Conservation (phyloP, 805 yeast genomes). For the Spathaspora boniae region DNA sequence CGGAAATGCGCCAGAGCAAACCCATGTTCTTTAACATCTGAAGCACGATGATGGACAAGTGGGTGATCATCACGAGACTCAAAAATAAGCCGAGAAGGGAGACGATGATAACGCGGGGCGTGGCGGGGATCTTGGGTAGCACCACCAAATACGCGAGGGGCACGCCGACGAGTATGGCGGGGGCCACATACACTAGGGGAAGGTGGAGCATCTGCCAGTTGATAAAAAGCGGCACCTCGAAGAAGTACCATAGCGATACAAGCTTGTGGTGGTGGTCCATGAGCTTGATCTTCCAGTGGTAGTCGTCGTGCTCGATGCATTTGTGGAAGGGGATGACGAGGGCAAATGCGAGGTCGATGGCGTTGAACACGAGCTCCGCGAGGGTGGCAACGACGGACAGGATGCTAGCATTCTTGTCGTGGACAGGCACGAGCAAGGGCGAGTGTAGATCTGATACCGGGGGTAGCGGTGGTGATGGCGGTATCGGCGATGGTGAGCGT, state of each 20-base stretch:
- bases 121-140: neutral
- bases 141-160: too few relatives aligned
- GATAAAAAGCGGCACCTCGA: constrained; percentile 17
- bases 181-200: constrained; percentile 6
- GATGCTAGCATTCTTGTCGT: too few relatives aligned
- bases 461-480: too few relatives aligned
- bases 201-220: constrained; percentile 16
- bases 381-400: too few relatives aligned
- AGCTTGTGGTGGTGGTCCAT: neutral
- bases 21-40: constrained; percentile 43
- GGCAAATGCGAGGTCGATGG: constrained; percentile 12
- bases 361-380: constrained; percentile 8
- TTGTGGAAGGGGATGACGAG: constrained; percentile 14
- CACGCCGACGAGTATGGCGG: neutral
- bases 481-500: neutral
- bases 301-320: constrained; percentile 4
- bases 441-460: too few relatives aligned
- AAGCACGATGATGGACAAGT: constrained; percentile 22
- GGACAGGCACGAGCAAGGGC: too few relatives aligned
- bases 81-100: constrained; percentile 19
- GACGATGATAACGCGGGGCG: constrained; percentile 3
- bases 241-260: constrained; percentile 14
- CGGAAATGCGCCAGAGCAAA: constrained; percentile 39
- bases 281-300: constrained; percentile 3
- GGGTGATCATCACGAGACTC: constrained; percentile 25